These are phyloP conservation scores for Beauveria varroae DNA, from an alignment of 2,329 filamentous ascomycete species.

Conservation along the genomic window DNA sequence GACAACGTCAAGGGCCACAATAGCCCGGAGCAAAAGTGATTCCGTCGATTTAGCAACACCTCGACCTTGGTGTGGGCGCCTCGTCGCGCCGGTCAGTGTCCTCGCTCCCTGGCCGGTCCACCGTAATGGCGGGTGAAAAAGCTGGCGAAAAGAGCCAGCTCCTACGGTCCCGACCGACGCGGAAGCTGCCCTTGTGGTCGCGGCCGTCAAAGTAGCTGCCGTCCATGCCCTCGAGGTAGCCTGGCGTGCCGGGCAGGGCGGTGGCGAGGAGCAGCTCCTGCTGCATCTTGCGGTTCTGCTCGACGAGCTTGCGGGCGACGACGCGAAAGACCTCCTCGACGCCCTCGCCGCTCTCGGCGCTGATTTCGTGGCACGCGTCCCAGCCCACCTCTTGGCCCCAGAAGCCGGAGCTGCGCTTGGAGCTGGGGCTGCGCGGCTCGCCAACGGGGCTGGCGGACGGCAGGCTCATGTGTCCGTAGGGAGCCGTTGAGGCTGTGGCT, in stretches of 20 bases:
- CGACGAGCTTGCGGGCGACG: conserved; percentile 54
- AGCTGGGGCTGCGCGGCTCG: conserved; percentile 53
- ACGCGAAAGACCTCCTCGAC: conserved; percentile 92
- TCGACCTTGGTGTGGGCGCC: conserved; percentile 16
- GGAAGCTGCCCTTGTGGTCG: conserved; percentile 43
- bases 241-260: conserved; percentile 41
- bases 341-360: conserved; percentile 86
- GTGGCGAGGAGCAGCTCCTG: conserved; percentile 50
- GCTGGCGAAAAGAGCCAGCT: conserved; percentile 52
- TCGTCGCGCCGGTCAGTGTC: conserved; percentile 14
- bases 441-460: conserved; percentile 19
- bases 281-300: conserved; percentile 57
- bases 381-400: conserved; percentile 92
- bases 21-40: background rate
- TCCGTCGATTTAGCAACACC: conserved; percentile 18
- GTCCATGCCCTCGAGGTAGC: conserved; percentile 36
- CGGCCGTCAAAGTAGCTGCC: conserved; percentile 45
- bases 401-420: conserved; percentile 64
- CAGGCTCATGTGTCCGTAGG: conserved; percentile 20
- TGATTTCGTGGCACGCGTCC: conserved; percentile 97
- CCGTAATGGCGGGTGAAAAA: conserved; percentile 44
- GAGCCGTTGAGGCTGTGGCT: conserved; percentile 34
- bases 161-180: conserved; percentile 48
- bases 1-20: too few species aligned
- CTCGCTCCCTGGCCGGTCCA: conserved; percentile 34